phyloP scores from a whole-genome alignment of 495 filamentous ascomycete genomes.

The Penicillium paxilli region DNA sequence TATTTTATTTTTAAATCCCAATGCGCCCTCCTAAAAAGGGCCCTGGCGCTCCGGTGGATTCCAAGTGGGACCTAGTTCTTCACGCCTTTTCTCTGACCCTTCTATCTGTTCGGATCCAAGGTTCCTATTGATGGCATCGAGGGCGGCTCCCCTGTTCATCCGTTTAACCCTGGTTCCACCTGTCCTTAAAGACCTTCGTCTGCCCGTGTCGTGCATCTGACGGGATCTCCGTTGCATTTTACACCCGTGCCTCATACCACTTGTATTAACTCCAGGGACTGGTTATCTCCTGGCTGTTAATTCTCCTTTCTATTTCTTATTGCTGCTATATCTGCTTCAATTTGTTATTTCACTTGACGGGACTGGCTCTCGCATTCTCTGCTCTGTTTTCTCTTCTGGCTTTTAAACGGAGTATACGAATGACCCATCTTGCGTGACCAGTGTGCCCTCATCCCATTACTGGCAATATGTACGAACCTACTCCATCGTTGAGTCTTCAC shows the following conservation, averaged over 20 bases:
- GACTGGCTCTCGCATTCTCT: conserved; percentile 1
- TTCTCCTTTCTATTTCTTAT: neutral
- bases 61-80: conserved; percentile 14
- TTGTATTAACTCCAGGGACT: conserved; percentile 8
- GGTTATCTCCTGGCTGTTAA: conserved; percentile 2
- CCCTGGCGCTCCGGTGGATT: conserved; percentile 8
- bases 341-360: neutral
- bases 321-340: neutral
- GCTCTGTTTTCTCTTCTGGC: neutral
- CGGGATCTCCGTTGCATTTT: conserved; percentile 17
- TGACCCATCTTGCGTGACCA: conserved; percentile 1
- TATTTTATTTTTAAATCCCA: neutral
- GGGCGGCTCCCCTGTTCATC: conserved; percentile 20
- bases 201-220: conserved; percentile 8
- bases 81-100: conserved; percentile 1
- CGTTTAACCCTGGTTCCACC: conserved; percentile 14
- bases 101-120: neutral
- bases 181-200: conserved; percentile 18
- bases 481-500: conserved; percentile 30
- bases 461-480: conserved; percentile 33
- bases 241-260: conserved; percentile 5
- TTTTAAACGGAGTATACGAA: neutral
- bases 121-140: conserved; percentile 11
- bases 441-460: neutral
- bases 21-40: neutral